A percentile compares a stretch with the other conserved stretches of the same genome.
Evolutionary conservation across 495 filamentous ascomycete genomes (phyloP).

Genomic region (Hypomontagnella monticulosa): DNA sequence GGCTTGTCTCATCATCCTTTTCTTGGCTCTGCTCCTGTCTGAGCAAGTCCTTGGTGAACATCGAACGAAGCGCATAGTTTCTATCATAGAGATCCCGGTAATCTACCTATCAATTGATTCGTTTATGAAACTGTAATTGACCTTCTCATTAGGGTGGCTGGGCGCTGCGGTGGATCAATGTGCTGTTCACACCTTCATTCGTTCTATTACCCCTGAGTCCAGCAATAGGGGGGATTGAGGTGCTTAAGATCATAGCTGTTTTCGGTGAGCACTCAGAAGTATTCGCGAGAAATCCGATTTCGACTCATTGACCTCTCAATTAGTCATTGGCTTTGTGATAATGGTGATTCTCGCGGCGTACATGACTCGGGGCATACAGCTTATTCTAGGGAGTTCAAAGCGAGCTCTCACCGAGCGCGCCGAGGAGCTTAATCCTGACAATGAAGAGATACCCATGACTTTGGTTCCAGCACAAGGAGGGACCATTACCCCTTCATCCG

Average conservation of each 20-base stretch:
- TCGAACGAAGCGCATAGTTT: slow-evolving; percentile 55
- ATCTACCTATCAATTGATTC: slow-evolving; percentile 2
- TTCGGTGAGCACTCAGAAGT: slow-evolving; percentile 52
- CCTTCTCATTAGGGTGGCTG: slow-evolving; percentile 56
- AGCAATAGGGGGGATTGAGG: slow-evolving; percentile 60
- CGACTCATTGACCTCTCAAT: not conserved
- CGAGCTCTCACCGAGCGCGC: slow-evolving; percentile 57
- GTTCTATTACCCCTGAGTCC: slow-evolving; percentile 63
- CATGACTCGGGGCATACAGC: slow-evolving; percentile 58
- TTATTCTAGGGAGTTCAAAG: slow-evolving; percentile 59
- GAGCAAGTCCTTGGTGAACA: slow-evolving; percentile 57
- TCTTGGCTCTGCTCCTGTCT: slow-evolving; percentile 54
- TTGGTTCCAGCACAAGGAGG: slow-evolving; percentile 14
- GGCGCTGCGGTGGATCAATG: slow-evolving; percentile 64
- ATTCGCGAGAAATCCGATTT: not conserved
- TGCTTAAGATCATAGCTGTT: slow-evolving; percentile 63
- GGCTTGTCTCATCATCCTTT: slow-evolving; percentile 60
- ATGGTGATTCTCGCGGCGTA: slow-evolving; percentile 60
- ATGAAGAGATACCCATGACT: slow-evolving; percentile 53
- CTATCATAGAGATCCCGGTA: slow-evolving; percentile 61
- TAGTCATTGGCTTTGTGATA: slow-evolving; percentile 62
- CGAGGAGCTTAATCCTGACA: slow-evolving; percentile 57
- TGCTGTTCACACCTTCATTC: slow-evolving; percentile 65
- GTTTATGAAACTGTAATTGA: slow-evolving; percentile 1
- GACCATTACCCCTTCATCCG: slow-evolving; percentile 15